A percentile compares a stretch with the other conserved stretches of the same genome.
Evolutionary conservation across 2,329 filamentous ascomycete genomes (phyloP).

Genomic region (Fusarium setosum): DNA sequence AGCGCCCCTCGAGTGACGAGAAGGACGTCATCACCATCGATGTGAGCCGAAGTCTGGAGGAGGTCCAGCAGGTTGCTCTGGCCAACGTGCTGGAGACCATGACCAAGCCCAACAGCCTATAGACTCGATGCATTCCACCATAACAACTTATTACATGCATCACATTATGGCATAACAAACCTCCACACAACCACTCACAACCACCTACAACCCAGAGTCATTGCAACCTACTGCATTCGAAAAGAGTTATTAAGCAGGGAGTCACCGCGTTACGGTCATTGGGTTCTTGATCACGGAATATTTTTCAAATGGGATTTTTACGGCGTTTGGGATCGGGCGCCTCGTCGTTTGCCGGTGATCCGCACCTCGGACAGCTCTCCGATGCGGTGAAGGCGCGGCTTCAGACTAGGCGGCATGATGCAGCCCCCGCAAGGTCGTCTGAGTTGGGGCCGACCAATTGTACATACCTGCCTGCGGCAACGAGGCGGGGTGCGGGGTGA

Average conservation of each 20-base stretch:
- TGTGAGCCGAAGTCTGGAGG: conserved; percentile 67
- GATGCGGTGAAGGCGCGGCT: conserved; percentile 16
- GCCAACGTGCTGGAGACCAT: conserved; percentile 67
- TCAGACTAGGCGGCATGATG: conserved; percentile 19
- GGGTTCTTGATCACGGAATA: conserved; percentile 25
- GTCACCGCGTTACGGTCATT: conserved; percentile 41
- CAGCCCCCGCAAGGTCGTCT: conserved; percentile 38
- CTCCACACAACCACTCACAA: background rate
- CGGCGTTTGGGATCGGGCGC: conserved; percentile 24
- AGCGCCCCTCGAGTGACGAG: conserved; percentile 79
- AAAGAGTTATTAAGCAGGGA: conserved; percentile 39
- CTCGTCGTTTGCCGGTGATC: conserved; percentile 10
- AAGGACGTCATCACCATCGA: conserved; percentile 79
- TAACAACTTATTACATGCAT: background rate
- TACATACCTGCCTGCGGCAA: conserved; percentile 31
- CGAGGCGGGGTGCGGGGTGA: conserved; percentile 29
- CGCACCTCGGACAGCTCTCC: conserved; percentile 34
- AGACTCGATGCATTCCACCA: conserved; percentile 1
- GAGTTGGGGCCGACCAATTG: conserved; percentile 36
- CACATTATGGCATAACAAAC: conserved; percentile 2
- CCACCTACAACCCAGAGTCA: conserved; percentile 1
- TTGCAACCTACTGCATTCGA: conserved; percentile 15
- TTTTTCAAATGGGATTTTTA: conserved; percentile 19
- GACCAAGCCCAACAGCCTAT: conserved; percentile 39
- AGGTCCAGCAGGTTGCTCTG: conserved; percentile 71